Conservation (phyloP, 257 asterid species). For the Cruciata laevipes region DNA sequence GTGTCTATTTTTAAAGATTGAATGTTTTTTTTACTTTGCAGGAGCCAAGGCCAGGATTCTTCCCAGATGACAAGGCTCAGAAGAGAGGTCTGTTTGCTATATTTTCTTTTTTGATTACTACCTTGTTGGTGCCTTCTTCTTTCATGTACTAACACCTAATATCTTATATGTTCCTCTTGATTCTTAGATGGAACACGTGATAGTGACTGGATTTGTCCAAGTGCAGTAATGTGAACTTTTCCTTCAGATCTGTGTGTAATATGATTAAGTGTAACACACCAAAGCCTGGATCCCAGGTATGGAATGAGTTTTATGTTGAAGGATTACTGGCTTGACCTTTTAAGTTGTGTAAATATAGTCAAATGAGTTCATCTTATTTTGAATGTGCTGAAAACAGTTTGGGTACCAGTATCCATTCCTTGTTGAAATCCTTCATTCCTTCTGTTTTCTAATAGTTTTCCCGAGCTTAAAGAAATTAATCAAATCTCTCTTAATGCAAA, state of each 20-base stretch:
- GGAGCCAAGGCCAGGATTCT: constrained; percentile 74
- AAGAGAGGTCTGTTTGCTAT: constrained; percentile 36
- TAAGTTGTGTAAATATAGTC: not conserved
- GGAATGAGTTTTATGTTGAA: not conserved
- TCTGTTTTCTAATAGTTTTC: constrained; percentile 6
- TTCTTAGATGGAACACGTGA: constrained; percentile 73
- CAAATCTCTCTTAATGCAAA: constrained; percentile 32
- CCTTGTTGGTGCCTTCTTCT: constrained; percentile 1
- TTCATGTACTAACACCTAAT: not conserved
- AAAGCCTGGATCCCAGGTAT: constrained; percentile 85
- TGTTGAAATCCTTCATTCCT: not conserved
- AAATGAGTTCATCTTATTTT: too few species aligned
- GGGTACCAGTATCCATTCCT: too few species aligned
- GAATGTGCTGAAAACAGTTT: too few species aligned
- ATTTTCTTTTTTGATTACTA: not conserved
- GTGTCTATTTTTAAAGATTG: not conserved
- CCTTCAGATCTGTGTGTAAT: constrained; percentile 81
- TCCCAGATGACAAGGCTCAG: constrained; percentile 50
- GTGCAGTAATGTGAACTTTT: constrained; percentile 80
- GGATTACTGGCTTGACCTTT: too few species aligned
- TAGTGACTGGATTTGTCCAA: constrained; percentile 85
- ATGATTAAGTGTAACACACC: constrained; percentile 95
- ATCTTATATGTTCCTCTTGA: constrained; percentile 13
- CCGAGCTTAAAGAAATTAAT: constrained; percentile 13
- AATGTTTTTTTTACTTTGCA: constrained; percentile 20